These are phyloP conservation scores for Paecilomyces sp. DNA, from an alignment of 2,329 filamentous ascomycete genomes.

Conservation along the genomic window DNA sequence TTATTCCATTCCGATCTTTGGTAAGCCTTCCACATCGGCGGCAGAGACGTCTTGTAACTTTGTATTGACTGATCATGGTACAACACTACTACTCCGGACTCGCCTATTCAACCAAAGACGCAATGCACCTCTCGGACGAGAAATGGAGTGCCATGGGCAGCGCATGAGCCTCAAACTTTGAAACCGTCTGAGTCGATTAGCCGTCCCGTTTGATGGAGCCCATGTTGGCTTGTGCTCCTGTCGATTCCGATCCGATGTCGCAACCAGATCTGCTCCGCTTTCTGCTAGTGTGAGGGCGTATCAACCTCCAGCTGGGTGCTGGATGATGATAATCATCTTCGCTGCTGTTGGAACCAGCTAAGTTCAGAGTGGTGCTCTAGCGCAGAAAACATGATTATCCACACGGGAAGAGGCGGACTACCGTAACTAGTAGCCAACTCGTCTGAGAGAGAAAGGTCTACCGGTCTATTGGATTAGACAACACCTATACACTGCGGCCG, in stretches of 20 bases:
- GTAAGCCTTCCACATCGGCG: background rate
- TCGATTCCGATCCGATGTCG: conserved; percentile 1
- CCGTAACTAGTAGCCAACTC: background rate
- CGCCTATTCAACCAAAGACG: background rate
- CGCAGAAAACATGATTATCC: background rate
- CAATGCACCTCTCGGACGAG: background rate
- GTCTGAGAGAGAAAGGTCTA: background rate
- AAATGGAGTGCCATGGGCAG: background rate
- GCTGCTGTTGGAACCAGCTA: background rate
- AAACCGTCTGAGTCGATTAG: background rate
- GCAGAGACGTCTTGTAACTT: background rate
- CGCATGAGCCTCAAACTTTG: background rate
- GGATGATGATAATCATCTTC: background rate
- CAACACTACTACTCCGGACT: background rate
- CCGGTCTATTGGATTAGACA: background rate
- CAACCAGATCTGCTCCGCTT: background rate
- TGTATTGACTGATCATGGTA: background rate
- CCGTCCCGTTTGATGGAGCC: background rate
- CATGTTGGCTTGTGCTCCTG: background rate
- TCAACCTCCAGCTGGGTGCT: background rate
- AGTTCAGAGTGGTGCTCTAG: background rate
- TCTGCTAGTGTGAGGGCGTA: background rate
- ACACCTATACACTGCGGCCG: background rate
- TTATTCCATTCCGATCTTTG: background rate
- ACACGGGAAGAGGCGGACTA: background rate